phyloP scores from a whole-genome alignment of 1,284 basidiomycete genomes.

The Ustilago tritici region DNA sequence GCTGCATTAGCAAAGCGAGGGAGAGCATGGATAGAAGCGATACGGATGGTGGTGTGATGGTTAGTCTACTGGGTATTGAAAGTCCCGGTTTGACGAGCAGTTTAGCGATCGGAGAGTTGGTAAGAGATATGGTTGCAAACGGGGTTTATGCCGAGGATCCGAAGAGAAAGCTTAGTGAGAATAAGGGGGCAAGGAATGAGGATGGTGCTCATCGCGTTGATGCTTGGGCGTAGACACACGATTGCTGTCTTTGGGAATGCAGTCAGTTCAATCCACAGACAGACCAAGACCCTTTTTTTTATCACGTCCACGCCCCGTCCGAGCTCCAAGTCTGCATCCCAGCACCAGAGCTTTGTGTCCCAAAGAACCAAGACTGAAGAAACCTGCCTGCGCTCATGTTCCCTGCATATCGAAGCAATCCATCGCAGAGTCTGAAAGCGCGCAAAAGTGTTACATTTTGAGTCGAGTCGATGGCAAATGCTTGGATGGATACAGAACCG shows the following conservation, averaged over 20 bases:
- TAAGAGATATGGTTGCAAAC: conserved; percentile 70
- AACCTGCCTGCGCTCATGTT: too few species aligned
- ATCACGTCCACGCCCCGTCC: too few species aligned
- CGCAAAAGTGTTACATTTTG: too few species aligned
- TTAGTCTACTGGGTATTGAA: conserved; percentile 74
- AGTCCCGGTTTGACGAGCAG: conserved; percentile 73
- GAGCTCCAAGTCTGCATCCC: too few species aligned
- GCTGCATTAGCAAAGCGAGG: conserved; percentile 20
- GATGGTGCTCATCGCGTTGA: conserved; percentile 50
- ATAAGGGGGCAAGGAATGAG: conserved; percentile 60
- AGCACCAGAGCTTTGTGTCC: too few species aligned
- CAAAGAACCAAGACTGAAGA: too few species aligned
- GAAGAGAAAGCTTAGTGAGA: not conserved
- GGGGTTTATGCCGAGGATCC: conserved; percentile 69
- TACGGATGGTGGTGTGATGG: conserved; percentile 53
- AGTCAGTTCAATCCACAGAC: not conserved
- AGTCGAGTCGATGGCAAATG: too few species aligned
- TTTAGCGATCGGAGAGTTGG: conserved; percentile 72
- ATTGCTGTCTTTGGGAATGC: not conserved
- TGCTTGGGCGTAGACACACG: conserved; percentile 43
- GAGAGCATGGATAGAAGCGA: conserved; percentile 8
- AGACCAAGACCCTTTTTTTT: too few species aligned
- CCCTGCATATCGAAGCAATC: too few species aligned
- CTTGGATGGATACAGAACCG: too few species aligned
- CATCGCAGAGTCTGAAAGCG: too few species aligned